Percentiles rank a stretch among this genome's conserved stretches.
phyloP scores from a whole-genome alignment of 1,284 basidiomycete species.

The Sanguinoderma infundibulare region DNA sequence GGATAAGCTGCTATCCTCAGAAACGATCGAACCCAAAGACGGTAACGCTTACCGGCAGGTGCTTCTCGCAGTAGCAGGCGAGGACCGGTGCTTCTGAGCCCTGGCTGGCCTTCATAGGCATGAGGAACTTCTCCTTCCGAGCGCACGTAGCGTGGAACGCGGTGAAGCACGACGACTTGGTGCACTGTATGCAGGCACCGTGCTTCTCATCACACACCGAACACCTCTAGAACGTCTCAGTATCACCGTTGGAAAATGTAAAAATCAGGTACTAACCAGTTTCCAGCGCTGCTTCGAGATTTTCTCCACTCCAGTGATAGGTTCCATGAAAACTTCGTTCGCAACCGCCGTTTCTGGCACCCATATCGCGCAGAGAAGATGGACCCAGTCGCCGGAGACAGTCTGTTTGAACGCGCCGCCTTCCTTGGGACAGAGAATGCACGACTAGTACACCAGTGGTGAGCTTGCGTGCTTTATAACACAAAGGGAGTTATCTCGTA shows the following conservation, averaged over 20 bases:
- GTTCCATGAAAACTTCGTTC: constrained; percentile 99
- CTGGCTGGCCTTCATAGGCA: constrained; percentile 87
- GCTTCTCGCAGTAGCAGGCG: constrained; percentile 86
- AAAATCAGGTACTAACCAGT: constrained; percentile 64
- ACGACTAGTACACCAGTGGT: constrained; percentile 61
- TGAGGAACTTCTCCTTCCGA: constrained; percentile 78
- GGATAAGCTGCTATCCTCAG: not conserved
- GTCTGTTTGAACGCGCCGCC: constrained; percentile 99
- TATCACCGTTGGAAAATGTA: not conserved
- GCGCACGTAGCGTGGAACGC: constrained; percentile 98
- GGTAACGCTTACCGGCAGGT: constrained; percentile 72
- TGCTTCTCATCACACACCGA: constrained; percentile 81
- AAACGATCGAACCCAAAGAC: not conserved
- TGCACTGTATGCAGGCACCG: constrained; percentile 98
- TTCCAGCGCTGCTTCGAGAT: constrained; percentile 95
- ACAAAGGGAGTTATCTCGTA: too few species aligned
- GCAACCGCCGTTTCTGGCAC: constrained; percentile 94
- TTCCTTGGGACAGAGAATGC: constrained; percentile 94
- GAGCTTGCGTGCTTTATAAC: not conserved
- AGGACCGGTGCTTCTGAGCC: constrained; percentile 73
- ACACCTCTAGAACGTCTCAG: constrained; percentile 65
- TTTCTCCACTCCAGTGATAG: constrained; percentile 88
- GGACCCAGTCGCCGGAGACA: constrained; percentile 91
- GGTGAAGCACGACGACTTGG: constrained; percentile 88
- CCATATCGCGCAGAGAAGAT: constrained; percentile 97